Evolutionary conservation across 2,329 filamentous ascomycete genomes (phyloP).

Genomic region (Zymoseptoria tritici): DNA sequence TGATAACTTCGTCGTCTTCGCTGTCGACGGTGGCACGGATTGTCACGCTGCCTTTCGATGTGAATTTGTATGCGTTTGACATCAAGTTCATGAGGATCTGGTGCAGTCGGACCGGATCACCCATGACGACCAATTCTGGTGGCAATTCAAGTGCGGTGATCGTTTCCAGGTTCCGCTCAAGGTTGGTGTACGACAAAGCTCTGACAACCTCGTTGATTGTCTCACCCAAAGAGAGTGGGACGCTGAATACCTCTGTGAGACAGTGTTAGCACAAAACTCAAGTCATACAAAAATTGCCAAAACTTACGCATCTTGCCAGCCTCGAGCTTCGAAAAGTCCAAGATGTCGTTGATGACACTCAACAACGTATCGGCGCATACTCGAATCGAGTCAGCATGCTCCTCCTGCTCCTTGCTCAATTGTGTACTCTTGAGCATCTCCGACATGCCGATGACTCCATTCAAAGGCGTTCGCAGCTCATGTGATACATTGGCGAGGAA

Average conservation of each 20-base stretch:
- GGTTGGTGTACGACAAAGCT: slow-evolving; percentile 56
- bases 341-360: slow-evolving; percentile 47
- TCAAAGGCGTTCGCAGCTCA: slow-evolving; percentile 53
- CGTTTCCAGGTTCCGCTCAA: slow-evolving; percentile 52
- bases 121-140: slow-evolving; percentile 46
- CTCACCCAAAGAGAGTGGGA: slow-evolving; percentile 45
- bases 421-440: slow-evolving; percentile 53
- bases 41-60: slow-evolving; percentile 75
- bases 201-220: slow-evolving; percentile 59
- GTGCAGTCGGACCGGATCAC: slow-evolving; percentile 45
- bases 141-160: slow-evolving; percentile 51
- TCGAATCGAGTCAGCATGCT: slow-evolving; percentile 56
- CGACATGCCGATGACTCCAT: slow-evolving; percentile 51
- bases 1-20: slow-evolving; percentile 63
- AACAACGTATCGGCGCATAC: slow-evolving; percentile 54
- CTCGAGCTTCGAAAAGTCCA: slow-evolving; percentile 47
- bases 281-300: no score
- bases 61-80: slow-evolving; percentile 91
- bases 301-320: slow-evolving; percentile 42
- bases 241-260: slow-evolving; percentile 48
- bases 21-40: slow-evolving; percentile 67
- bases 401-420: slow-evolving; percentile 51
- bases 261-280: not conserved
- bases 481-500: slow-evolving; percentile 54
- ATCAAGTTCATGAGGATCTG: slow-evolving; percentile 68